Percentiles rank a stretch among this genome's conserved stretches.
These are phyloP conservation scores for Lipomyces orientalis DNA, from an alignment of 805 yeast genomes.

Conservation along the genomic window DNA sequence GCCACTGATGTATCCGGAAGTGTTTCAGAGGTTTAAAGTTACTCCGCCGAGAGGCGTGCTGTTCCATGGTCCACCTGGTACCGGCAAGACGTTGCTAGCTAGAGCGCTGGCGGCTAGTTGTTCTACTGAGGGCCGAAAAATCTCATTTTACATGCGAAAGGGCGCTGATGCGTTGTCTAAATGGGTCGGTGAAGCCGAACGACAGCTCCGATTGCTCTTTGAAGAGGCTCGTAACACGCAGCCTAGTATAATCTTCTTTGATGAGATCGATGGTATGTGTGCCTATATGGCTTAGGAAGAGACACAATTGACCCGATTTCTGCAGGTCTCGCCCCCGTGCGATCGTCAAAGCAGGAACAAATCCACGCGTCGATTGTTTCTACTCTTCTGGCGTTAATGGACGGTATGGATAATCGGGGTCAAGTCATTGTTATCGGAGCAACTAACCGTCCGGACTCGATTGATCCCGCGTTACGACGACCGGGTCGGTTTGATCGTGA, in stretches of 20 bases:
- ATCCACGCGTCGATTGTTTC: conserved; percentile 97
- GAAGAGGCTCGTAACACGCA: conserved; percentile 97
- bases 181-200: conserved; percentile 99
- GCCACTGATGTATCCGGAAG: conserved; percentile 91
- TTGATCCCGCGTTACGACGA: conserved; percentile 96
- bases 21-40: conserved; percentile 84
- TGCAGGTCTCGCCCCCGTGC: conserved; percentile 79
- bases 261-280: conserved; percentile 85
- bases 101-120: conserved; percentile 96
- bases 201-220: conserved; percentile 86
- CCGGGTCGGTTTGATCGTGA: conserved; percentile 98
- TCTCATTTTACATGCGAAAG: conserved; percentile 96
- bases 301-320: too few species aligned
- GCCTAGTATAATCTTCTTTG: conserved; percentile 94
- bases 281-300: too few species aligned
- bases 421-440: conserved; percentile 99
- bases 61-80: conserved; percentile 99
- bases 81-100: conserved; percentile 98
- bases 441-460: conserved; percentile 95
- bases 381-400: conserved; percentile 93
- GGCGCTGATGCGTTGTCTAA: conserved; percentile 97
- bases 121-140: conserved; percentile 79
- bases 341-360: conserved; percentile 97
- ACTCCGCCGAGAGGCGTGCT: conserved; percentile 97
- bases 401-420: conserved; percentile 98